These are phyloP conservation scores for Pichia sp. DNA, from an alignment of 1,139 yeast species.

Conservation along the genomic window DNA sequence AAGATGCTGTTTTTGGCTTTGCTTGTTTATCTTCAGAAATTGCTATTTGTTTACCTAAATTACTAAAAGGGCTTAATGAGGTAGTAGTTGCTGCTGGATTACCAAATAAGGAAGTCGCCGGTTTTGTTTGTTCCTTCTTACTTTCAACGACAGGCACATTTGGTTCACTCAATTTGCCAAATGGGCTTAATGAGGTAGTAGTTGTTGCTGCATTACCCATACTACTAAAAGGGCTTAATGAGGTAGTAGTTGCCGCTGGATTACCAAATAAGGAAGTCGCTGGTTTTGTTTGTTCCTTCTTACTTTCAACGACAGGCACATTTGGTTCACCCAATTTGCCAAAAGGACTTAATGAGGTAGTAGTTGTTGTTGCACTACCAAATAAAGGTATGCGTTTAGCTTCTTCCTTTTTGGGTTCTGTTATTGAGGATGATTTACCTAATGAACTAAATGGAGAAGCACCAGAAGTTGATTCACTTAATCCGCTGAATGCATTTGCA, in stretches of 20 bases:
- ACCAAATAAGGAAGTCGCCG: neutral
- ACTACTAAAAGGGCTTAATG: neutral
- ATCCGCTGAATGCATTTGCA: neutral
- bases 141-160: too few species aligned
- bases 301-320: too few species aligned
- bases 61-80: neutral
- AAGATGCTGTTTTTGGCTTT: neutral
- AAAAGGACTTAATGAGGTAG: neutral
- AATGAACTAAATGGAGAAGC: neutral
- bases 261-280: neutral
- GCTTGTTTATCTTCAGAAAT: neutral
- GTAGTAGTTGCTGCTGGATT: neutral
- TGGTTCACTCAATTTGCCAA: too few species aligned
- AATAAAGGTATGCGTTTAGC: neutral
- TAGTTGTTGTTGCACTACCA: too few species aligned
- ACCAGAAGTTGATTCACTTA: neutral
- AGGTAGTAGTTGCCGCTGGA: neutral
- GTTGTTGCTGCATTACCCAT: neutral
- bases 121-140: neutral
- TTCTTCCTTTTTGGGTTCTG: neutral
- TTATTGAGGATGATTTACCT: neutral
- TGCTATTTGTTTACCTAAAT: neutral
- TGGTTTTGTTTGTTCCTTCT: neutral
- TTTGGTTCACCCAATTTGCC: neutral
- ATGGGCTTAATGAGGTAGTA: neutral